phyloP scores from a whole-genome alignment of 192 early-diverging fungal genomes.

The Entomortierella beljakovae region DNA sequence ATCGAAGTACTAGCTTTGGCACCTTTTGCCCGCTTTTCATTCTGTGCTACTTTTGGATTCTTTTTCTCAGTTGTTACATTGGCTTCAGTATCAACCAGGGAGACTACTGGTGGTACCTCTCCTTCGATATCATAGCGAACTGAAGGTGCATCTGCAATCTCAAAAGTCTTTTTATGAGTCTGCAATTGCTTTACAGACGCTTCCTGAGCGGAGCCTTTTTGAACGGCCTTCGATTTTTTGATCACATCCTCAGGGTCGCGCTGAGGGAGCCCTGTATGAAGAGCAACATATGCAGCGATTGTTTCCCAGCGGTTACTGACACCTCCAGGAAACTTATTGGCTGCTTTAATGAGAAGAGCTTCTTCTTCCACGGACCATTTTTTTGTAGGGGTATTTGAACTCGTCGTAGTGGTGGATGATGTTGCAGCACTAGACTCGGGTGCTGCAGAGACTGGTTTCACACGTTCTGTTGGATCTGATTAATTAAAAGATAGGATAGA shows the following conservation, averaged over 20 bases:
- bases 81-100: neutral
- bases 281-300: conserved; percentile 81
- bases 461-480: conserved; percentile 13
- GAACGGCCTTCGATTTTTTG: conserved; percentile 73
- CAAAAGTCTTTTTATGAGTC: conserved; percentile 42
- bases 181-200: conserved; percentile 28
- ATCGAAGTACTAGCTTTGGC: neutral
- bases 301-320: conserved; percentile 81
- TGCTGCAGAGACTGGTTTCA: neutral
- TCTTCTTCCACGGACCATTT: conserved; percentile 81
- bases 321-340: conserved; percentile 86
- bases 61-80: conserved; percentile 9
- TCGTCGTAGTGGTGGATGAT: neutral
- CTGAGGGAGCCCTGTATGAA: conserved; percentile 71
- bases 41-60: neutral
- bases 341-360: conserved; percentile 79
- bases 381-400: conserved; percentile 20
- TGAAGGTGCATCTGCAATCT: conserved; percentile 58
- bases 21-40: neutral
- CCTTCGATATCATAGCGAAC: conserved; percentile 60
- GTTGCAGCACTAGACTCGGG: neutral
- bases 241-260: conserved; percentile 79
- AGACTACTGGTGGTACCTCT: conserved; percentile 18
- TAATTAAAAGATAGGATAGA: no score
- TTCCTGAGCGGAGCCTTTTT: conserved; percentile 62